A percentile compares a stretch with the other conserved stretches of the same genome.
Evolutionary conservation across 116 monocot genomes (phyloP).

Genomic region (Papilionanthe hybrid): DNA sequence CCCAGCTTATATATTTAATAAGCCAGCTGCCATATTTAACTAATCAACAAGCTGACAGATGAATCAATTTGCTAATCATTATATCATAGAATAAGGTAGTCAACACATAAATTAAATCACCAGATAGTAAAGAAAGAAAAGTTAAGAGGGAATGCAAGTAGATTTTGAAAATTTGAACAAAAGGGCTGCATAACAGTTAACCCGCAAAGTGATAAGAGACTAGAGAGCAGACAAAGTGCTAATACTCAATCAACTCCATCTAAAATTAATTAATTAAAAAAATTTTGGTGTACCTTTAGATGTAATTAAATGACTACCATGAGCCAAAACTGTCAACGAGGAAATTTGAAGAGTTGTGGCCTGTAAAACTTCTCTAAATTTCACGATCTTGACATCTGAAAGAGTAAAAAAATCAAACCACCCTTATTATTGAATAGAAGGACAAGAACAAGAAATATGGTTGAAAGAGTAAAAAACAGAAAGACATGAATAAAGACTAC

Average conservation of each 20-base stretch:
- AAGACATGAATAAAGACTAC: neutral
- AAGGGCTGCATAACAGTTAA: neutral
- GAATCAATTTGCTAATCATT: too few species aligned
- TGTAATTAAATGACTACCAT: conserved; percentile 14
- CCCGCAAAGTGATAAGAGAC: neutral
- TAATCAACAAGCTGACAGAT: too few species aligned
- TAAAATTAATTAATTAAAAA: neutral
- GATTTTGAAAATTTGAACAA: neutral
- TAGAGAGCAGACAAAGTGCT: neutral
- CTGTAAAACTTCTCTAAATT: conserved; percentile 37
- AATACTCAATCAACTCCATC: neutral
- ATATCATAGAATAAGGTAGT: too few species aligned
- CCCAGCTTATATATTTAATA: too few species aligned
- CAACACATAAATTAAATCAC: neutral
- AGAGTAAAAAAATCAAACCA: neutral
- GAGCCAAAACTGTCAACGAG: conserved; percentile 29
- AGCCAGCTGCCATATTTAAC: too few species aligned
- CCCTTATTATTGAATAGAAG: neutral
- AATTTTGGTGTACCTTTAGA: conserved; percentile 27
- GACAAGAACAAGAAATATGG: neutral
- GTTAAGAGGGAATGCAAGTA: neutral
- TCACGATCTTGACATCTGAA: conserved; percentile 50
- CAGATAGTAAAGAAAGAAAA: neutral
- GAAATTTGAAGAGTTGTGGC: conserved; percentile 40
- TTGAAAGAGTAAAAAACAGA: neutral